Conservation (phyloP, 2,329 filamentous ascomycete species). For the Teratosphaeria viscida region DNA sequence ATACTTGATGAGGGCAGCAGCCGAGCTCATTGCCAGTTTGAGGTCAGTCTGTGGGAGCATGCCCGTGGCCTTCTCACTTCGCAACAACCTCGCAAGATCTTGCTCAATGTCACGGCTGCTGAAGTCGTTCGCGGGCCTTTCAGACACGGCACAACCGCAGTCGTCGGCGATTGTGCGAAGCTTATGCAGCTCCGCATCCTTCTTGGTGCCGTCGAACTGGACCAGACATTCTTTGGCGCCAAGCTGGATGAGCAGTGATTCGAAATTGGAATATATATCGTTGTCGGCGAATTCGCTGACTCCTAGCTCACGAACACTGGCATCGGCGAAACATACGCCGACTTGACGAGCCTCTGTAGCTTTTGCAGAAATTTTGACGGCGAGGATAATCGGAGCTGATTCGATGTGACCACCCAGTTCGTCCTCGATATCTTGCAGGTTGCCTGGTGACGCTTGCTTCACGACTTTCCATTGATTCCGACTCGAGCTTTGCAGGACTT, state of each 20-base stretch:
- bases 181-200: slow-evolving; percentile 81
- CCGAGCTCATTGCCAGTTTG: slow-evolving; percentile 92
- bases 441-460: slow-evolving; percentile 81
- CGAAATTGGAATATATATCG: slow-evolving; percentile 95
- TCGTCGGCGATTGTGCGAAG: slow-evolving; percentile 81
- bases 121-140: slow-evolving; percentile 68
- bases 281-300: slow-evolving; percentile 99
- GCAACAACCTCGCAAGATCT: slow-evolving; percentile 75
- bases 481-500: slow-evolving; percentile 72
- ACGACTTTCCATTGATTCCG: slow-evolving; percentile 85
- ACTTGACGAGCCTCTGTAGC: slow-evolving; percentile 75
- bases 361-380: slow-evolving; percentile 86
- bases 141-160: slow-evolving; percentile 81
- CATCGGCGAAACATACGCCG: slow-evolving; percentile 95
- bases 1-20: slow-evolving; percentile 89
- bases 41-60: slow-evolving; percentile 81
- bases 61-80: slow-evolving; percentile 69
- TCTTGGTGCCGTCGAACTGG: slow-evolving; percentile 66
- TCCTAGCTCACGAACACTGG: slow-evolving; percentile 86
- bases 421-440: slow-evolving; percentile 93
- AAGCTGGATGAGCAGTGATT: slow-evolving; percentile 89
- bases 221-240: slow-evolving; percentile 89
- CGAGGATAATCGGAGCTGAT: slow-evolving; percentile 84
- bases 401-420: slow-evolving; percentile 82
- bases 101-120: slow-evolving; percentile 89